A percentile compares a stretch with the other conserved stretches of the same genome.
Conservation (phyloP, 495 filamentous ascomycete species). For the Neurospora sublineolata region DNA sequence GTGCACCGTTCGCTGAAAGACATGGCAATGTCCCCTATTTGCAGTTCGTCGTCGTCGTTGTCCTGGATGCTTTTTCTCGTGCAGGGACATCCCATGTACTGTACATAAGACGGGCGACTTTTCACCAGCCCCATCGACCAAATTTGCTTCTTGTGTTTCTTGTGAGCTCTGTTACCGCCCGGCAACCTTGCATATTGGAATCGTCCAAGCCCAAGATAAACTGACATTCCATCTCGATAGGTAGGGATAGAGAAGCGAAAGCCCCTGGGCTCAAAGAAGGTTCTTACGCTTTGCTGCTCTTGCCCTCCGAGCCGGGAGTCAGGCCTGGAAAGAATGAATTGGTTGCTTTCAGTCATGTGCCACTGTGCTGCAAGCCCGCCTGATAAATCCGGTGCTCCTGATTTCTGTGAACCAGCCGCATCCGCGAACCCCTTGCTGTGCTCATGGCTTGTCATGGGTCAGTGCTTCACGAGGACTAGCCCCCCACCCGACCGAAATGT, state of each 20-base stretch:
- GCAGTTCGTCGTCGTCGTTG: background rate
- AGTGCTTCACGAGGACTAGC: background rate
- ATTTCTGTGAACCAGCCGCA: background rate
- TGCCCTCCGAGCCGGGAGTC: background rate
- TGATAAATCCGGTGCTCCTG: background rate
- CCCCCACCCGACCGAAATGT: background rate
- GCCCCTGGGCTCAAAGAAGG: background rate
- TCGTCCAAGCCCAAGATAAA: background rate
- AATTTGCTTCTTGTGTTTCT: background rate
- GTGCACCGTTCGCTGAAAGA: background rate
- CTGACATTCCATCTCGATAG: background rate
- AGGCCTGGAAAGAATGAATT: background rate
- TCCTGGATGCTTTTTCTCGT: background rate
- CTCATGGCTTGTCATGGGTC: background rate
- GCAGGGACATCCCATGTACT: background rate
- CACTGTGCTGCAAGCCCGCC: background rate
- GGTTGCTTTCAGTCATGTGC: background rate
- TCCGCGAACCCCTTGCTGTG: background rate
- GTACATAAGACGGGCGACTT: background rate
- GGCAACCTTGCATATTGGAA: background rate
- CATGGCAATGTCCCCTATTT: background rate
- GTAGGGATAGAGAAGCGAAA: background rate
- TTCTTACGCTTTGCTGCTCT: background rate
- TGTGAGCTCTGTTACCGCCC: background rate
- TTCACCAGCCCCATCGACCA: background rate